Evolutionary conservation across 2,329 filamentous ascomycete species (phyloP), one percentile per base, ranked within the genome.

Genomic region (Xylaria sp.): DNA sequence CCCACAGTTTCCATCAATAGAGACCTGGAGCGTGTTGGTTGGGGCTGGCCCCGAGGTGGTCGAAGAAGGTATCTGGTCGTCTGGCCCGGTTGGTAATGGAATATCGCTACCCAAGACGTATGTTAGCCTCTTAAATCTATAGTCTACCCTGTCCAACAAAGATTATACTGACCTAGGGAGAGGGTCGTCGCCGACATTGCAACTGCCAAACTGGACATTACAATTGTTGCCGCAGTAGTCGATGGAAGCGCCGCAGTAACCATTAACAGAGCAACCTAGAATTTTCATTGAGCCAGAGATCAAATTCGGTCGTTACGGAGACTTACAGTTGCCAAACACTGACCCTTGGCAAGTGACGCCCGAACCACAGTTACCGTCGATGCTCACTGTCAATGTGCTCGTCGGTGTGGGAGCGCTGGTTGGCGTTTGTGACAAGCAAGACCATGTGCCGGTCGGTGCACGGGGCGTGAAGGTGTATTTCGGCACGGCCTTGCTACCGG

Each of bases 261-360:
- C 65, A 42, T 77, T 74, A n/a, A 53, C 20, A 40, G 75, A 77
- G 60, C 75, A 77, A 59, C 75, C 75, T 77, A 63, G 31, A 17
- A 54, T 33, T 63, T 56, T 17, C 48, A 44, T 69, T 75, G 66
- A 65, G 58, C 65, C 67, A 33, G n/a, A 13, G 17, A 33, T 33
- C 42, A 11, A 56, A 54, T 7, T 57, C 44, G 49, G 23, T 40
- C 57, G 42, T 40, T 58, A 54, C 63, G 17, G 42, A 28, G 68
- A 76, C 75, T 63, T 74, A 77, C 76, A 77, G 62, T 73, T 75
- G 59, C 76, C 76, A 59, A 68, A 77, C 46, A 9, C 17, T n/a
- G 76, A 77, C 20, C 76, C 76, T n/a, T 63, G 66, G 51, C 76
- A 77, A 38, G 75, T 77, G 31, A 77, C 58, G 3, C 74, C 75